These are phyloP conservation scores for Ophiostoma fasciatum DNA, from an alignment of 2,329 filamentous ascomycete genomes.

Conservation along the genomic window DNA sequence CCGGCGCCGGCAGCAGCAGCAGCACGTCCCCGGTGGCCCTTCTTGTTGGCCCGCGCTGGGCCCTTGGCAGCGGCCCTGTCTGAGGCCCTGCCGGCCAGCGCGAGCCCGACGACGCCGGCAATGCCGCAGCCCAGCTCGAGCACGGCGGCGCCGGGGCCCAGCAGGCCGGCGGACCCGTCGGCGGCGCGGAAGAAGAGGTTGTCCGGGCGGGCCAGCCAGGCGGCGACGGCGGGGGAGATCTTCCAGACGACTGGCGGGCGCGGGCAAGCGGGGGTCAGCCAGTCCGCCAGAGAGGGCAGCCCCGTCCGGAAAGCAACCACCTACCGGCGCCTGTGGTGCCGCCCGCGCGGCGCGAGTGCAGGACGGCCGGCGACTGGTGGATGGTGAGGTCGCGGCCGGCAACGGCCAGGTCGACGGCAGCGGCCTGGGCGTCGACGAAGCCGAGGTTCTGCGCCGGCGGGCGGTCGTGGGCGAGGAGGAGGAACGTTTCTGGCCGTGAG, in stretches of 20 bases:
- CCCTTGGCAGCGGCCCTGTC: not conserved
- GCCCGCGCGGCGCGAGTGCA: slow-evolving; percentile 58
- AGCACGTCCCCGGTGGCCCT: not conserved
- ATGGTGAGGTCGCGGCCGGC: slow-evolving; percentile 57
- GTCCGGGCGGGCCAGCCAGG: slow-evolving; percentile 53
- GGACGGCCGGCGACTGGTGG: slow-evolving; percentile 67
- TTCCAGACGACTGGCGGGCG: slow-evolving; percentile 75
- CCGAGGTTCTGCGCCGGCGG: slow-evolving; percentile 61
- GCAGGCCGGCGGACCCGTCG: slow-evolving; percentile 24
- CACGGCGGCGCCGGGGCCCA: slow-evolving; percentile 41
- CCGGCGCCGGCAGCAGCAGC: not conserved
- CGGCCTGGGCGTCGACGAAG: slow-evolving; percentile 61
- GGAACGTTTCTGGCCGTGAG: slow-evolving; percentile 56
- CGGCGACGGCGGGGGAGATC: slow-evolving; percentile 68
- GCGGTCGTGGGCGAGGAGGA: slow-evolving; percentile 65
- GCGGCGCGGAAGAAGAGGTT: slow-evolving; percentile 46
- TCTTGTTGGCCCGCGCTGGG: not conserved
- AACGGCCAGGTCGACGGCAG: slow-evolving; percentile 48
- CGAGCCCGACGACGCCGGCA: slow-evolving; percentile 61
- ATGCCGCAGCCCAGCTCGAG: slow-evolving; percentile 85
- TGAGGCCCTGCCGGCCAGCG: slow-evolving; percentile 34
- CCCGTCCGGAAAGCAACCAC: slow-evolving; percentile 32
- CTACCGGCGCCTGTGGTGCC: slow-evolving; percentile 39
- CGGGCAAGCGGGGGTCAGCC: slow-evolving; percentile 68
- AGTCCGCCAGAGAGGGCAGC: slow-evolving; percentile 82